A percentile compares a stretch with the other conserved stretches of the same genome.
phyloP scores from a whole-genome alignment of 805 yeast genomes.

The Clavispora fructus region DNA sequence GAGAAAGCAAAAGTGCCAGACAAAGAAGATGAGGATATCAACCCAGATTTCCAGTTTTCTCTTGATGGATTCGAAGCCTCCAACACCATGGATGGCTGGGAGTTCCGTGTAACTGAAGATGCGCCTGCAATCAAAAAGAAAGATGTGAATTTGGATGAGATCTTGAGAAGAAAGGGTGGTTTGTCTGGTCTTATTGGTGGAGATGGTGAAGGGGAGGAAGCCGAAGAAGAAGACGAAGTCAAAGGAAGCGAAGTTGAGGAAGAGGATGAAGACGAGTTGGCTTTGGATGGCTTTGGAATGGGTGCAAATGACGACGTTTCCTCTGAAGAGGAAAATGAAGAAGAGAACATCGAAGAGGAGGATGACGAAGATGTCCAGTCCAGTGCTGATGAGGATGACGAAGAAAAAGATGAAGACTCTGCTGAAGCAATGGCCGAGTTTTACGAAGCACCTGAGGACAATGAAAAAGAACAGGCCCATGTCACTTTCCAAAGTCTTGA shows the following conservation, averaged over 20 bases:
- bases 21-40: slow-evolving; percentile 48
- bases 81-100: slow-evolving; percentile 72
- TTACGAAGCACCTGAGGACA: slow-evolving; percentile 43
- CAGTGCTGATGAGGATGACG: slow-evolving; percentile 13
- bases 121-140: slow-evolving; percentile 25
- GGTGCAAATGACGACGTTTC: slow-evolving; percentile 38
- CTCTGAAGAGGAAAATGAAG: slow-evolving; percentile 2
- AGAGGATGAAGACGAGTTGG: slow-evolving; percentile 36
- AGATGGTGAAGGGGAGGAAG: slow-evolving; percentile 16
- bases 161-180: slow-evolving; percentile 82
- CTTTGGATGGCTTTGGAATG: slow-evolving; percentile 43
- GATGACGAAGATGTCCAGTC: slow-evolving; percentile 24
- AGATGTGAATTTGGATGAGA: slow-evolving; percentile 83
- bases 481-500: slow-evolving; percentile 69
- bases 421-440: slow-evolving; percentile 80
- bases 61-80: slow-evolving; percentile 52
- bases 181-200: slow-evolving; percentile 49
- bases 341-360: slow-evolving; percentile 14
- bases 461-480: slow-evolving; percentile 45
- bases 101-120: slow-evolving; percentile 52
- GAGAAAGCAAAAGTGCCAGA: slow-evolving; percentile 16
- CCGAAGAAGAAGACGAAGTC: slow-evolving; percentile 9
- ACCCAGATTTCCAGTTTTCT: slow-evolving; percentile 70
- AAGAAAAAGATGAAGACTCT: slow-evolving; percentile 51
- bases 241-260: slow-evolving; percentile 21